Base-by-base conservation (phyloP, 208 protist species). In the Kentomonas sorsogonicus region DNA sequence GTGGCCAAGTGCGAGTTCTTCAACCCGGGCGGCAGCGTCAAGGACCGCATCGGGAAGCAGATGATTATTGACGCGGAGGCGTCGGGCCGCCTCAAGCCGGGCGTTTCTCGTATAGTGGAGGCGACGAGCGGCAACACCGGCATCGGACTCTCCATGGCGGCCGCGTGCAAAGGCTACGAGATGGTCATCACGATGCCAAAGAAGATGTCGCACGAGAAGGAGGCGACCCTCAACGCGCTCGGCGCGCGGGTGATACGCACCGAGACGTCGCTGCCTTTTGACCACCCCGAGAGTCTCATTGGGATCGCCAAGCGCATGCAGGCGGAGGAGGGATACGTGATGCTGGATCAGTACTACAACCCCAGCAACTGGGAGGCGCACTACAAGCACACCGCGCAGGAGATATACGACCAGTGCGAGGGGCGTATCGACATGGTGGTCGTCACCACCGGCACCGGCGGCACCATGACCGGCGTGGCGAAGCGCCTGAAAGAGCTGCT, bases 151-250 rank as follows among this genome's bases (percentile, higher is more conserved):
- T 93, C 97, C 27, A 72, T 99, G 55, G 86, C 92, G n/a, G 91
- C 91, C 25, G 91, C 95, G 18, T 83, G 97, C 20, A 84, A 86
- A 52, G 97, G 97, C 34, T 99, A 99, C 76, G 65, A 81, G 27
- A 97, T 98, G 82, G 88, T 98, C 55, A 98, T 99, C 66, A 98
- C 95, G 45, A 89, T 99, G 74, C 97, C 98, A 20, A 96, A 98
- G 69, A 99, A 99, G 76, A 99, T 99, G 97, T 97, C 89, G 26
- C 79, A 98, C 48, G 98, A 99, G 74, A 99, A 99, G 76, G 90
- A 96, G 57, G 64, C 82, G 45, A 83, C 93, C 9, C 53, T 98
- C 25, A 48, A 88, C 7, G 84, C 90, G 25, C 84, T 99, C 13
- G 98, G 98, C 33, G 96, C 97, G 0, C 72, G 96, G 27, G 97